Evolutionary conservation across 306 rosid species (phyloP).

Genomic region (Casuarina glauca): DNA sequence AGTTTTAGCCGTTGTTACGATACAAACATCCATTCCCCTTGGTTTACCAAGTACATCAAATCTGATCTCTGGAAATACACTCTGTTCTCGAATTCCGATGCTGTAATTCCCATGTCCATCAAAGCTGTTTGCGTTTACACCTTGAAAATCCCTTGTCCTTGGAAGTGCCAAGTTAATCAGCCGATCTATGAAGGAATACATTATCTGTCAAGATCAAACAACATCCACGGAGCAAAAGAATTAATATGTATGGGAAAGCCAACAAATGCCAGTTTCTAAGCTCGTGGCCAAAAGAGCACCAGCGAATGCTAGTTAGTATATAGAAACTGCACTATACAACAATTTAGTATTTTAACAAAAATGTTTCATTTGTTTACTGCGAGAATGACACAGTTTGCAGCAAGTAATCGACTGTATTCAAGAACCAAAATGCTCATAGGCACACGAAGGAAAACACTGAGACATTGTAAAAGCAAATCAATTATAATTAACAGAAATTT

Average conservation of each 20-base stretch:
- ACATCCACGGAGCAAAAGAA: conserved; percentile 9
- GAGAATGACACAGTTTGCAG: neutral
- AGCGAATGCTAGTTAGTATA: neutral
- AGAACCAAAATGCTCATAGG: neutral
- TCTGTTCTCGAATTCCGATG: conserved; percentile 72
- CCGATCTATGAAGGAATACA: conserved; percentile 86
- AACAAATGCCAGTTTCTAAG: neutral
- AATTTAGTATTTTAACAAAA: neutral
- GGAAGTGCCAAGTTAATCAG: conserved; percentile 88
- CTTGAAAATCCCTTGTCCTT: conserved; percentile 96
- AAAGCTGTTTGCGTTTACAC: conserved; percentile 72
- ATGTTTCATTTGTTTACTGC: neutral
- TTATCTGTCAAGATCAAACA: conserved; percentile 50
- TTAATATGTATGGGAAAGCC: neutral
- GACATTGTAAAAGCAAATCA: neutral
- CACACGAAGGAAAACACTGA: neutral
- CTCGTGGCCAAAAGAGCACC: neutral
- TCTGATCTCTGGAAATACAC: conserved; percentile 84
- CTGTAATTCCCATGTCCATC: conserved; percentile 85
- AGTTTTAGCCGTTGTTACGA: conserved; percentile 69
- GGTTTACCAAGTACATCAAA: conserved; percentile 61
- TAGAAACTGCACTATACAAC: neutral
- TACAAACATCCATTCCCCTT: conserved; percentile 97
- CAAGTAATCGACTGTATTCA: neutral
- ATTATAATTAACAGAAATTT: neutral